phyloP scores from a whole-genome alignment of 306 rosid genomes.

The Casuarina glauca region DNA sequence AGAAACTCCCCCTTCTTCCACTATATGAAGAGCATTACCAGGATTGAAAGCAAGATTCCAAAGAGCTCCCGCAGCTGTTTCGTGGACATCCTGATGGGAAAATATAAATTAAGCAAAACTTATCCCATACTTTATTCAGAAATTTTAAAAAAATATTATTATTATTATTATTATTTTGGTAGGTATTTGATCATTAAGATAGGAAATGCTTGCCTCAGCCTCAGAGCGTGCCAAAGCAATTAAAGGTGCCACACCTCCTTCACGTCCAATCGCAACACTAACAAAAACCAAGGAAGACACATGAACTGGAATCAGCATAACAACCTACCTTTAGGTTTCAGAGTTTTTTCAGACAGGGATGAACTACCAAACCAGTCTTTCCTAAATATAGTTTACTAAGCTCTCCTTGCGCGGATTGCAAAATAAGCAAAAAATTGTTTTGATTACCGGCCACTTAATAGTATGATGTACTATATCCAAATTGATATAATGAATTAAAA shows the following conservation, averaged over 20 bases:
- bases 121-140: conserved; percentile 7
- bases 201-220: conserved; percentile 68
- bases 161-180: not conserved
- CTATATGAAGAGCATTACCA: conserved; percentile 92
- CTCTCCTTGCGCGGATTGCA: not conserved
- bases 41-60: conserved; percentile 99
- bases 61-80: conserved; percentile 99
- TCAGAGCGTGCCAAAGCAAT: conserved; percentile 94
- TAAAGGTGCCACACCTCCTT: conserved; percentile 98
- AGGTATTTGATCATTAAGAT: conserved; percentile 16
- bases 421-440: not conserved
- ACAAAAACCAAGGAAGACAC: conserved; percentile 29
- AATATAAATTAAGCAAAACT: conserved; percentile 20
- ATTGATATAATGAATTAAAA: conserved; percentile 2
- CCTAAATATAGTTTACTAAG: not conserved
- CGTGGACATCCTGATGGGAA: conserved; percentile 94
- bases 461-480: not conserved
- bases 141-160: not conserved
- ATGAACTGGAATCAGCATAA: conserved; percentile 2
- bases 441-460: not conserved
- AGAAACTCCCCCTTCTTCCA: conserved; percentile 97
- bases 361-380: not conserved
- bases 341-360: not conserved
- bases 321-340: too few relatives aligned
- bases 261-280: conserved; percentile 97